A percentile compares a stretch with the other conserved stretches of the same genome.
phyloP scores from a whole-genome alignment of 352 stramenopile species.

The Globisporangium canariense region DNA sequence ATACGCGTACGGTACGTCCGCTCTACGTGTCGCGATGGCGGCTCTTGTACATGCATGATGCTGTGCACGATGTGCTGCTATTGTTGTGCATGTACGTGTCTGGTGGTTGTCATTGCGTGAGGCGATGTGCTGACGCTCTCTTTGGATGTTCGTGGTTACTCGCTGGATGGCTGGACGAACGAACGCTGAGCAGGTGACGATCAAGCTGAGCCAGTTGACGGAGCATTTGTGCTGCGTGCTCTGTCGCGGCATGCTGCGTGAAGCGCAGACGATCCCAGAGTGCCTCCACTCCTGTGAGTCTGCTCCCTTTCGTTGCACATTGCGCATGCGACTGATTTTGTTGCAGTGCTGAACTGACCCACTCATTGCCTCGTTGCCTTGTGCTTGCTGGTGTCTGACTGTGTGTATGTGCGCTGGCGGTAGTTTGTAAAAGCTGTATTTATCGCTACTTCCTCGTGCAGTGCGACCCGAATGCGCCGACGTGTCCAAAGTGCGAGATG shows the following conservation, averaged over 20 bases:
- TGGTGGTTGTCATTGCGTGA: background rate
- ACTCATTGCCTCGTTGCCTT: background rate
- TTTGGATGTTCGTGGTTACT: constrained; percentile 13
- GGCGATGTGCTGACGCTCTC: background rate
- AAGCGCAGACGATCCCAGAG: constrained; percentile 80
- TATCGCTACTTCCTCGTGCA: constrained; percentile 73
- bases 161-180: background rate
- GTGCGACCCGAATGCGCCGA: constrained; percentile 34
- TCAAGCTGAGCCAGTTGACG: constrained; percentile 50
- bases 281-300: constrained; percentile 78
- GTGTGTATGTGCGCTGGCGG: background rate
- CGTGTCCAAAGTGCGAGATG: constrained; percentile 61
- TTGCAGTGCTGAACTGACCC: background rate
- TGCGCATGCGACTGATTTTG: background rate
- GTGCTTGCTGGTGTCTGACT: background rate
- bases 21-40: background rate
- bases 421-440: constrained; percentile 87
- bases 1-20: constrained; percentile 27
- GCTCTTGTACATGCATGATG: background rate
- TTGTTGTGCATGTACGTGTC: background rate
- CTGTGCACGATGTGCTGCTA: background rate
- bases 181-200: constrained; percentile 32
- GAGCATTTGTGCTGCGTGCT: constrained; percentile 65
- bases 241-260: constrained; percentile 60
- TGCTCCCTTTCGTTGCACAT: background rate